Conservation (phyloP, 2,329 filamentous ascomycete genomes). For the Amylocarpus encephaloides region DNA sequence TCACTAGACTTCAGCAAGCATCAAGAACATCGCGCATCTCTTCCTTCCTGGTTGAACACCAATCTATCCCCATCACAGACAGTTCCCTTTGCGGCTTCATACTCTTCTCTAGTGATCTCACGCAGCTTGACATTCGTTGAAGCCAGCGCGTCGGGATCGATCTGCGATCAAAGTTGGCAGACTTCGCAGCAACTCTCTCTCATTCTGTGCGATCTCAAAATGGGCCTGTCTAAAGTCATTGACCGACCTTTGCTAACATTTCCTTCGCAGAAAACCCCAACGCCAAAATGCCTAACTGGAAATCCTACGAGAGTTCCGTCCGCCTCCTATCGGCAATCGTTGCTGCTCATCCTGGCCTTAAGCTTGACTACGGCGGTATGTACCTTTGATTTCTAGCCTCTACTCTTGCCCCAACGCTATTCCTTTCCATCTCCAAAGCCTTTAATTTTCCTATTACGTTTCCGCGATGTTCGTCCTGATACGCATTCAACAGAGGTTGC, state of each 20-base stretch:
- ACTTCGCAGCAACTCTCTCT: too few species aligned
- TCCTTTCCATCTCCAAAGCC: neutral
- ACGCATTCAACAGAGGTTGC: constrained; percentile 13
- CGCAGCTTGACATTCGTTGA: too few species aligned
- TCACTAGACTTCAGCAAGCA: neutral
- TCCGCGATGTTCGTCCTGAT: constrained; percentile 6
- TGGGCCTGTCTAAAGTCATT: neutral
- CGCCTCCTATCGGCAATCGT: constrained; percentile 56
- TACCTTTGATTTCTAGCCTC: constrained; percentile 10
- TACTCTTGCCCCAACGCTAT: neutral
- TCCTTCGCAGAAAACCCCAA: neutral
- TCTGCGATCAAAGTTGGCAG: too few species aligned
- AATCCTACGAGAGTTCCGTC: constrained; percentile 51
- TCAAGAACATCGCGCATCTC: too few species aligned
- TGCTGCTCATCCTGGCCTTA: constrained; percentile 47
- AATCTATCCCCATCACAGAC: too few species aligned
- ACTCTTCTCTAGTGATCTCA: too few species aligned
- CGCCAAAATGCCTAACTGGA: constrained; percentile 50
- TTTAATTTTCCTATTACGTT: constrained; percentile 1
- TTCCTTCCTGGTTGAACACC: too few species aligned
- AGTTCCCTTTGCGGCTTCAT: too few species aligned
- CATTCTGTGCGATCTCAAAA: neutral
- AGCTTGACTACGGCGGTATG: constrained; percentile 58
- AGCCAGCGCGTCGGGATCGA: too few species aligned
- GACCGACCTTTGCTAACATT: neutral